Evolutionary conservation across 73 alveolate species (phyloP).

Genomic region (Tetrahymena borealis): DNA sequence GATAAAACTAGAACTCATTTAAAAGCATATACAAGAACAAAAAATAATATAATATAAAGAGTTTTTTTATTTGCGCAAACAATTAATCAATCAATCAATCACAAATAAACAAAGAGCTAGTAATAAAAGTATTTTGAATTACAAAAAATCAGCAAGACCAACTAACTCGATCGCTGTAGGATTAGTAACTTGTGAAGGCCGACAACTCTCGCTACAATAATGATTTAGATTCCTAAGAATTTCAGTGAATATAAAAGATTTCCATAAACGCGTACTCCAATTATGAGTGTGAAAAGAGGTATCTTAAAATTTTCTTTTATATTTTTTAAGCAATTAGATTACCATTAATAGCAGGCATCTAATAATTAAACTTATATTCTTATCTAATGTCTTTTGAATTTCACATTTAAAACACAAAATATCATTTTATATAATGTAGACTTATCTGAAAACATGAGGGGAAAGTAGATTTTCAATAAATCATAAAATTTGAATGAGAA

Average conservation of each 20-base stretch:
- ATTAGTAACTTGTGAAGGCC: background rate
- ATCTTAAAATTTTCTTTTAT: background rate
- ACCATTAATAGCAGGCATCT: background rate
- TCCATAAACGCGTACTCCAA: background rate
- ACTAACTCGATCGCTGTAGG: background rate
- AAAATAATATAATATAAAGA: background rate
- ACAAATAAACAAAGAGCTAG: background rate
- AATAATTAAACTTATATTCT: background rate
- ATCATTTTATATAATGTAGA: background rate
- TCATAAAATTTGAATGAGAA: background rate
- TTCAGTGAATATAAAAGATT: background rate
- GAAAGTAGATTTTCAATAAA: background rate
- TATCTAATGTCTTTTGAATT: background rate
- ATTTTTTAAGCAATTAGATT: background rate
- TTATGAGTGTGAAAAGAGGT: background rate
- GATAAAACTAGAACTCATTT: conserved; percentile 1
- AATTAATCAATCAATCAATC: background rate
- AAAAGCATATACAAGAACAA: background rate
- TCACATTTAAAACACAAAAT: background rate
- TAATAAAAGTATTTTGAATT: background rate
- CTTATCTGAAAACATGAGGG: background rate
- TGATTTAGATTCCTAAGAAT: background rate
- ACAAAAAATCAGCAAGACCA: no score
- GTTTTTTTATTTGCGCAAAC: background rate
- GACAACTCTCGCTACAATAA: background rate